Conservation (phyloP, 306 rosid genomes). For the Oemleria cerasiformis region DNA sequence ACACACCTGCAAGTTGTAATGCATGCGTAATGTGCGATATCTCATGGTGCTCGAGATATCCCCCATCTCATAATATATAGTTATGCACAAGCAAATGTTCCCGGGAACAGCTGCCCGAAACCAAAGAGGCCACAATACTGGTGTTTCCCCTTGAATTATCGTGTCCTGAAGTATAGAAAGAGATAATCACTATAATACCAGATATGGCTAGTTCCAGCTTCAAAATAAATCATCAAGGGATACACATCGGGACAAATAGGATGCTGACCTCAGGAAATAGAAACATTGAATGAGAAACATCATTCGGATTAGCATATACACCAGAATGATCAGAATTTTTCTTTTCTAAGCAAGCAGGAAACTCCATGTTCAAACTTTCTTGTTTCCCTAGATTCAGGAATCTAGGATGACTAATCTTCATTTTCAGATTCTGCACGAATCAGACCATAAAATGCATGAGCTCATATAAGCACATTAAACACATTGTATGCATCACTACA, state of each 20-base stretch:
- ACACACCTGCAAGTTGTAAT: slow-evolving; percentile 80
- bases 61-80: slow-evolving; percentile 89
- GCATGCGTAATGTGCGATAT: slow-evolving; percentile 87
- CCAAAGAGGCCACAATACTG: slow-evolving; percentile 96
- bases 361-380: slow-evolving; percentile 50
- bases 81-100: slow-evolving; percentile 60
- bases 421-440: slow-evolving; percentile 74
- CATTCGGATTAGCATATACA: slow-evolving; percentile 30
- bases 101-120: slow-evolving; percentile 93
- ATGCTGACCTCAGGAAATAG: slow-evolving; percentile 80
- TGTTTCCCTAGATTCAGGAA: slow-evolving; percentile 65
- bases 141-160: slow-evolving; percentile 54
- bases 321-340: slow-evolving; percentile 34
- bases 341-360: slow-evolving; percentile 77
- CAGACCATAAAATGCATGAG: slow-evolving; percentile 3
- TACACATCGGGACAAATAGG: slow-evolving; percentile 13
- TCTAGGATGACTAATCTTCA: slow-evolving; percentile 89
- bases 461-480: slow-evolving; percentile 7
- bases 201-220: slow-evolving; percentile 21
- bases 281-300: slow-evolving; percentile 53
- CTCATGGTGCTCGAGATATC: slow-evolving; percentile 65
- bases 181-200: slow-evolving; percentile 26
- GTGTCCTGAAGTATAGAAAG: slow-evolving; percentile 55
- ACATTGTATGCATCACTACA: slow-evolving; percentile 17
- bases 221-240: slow-evolving; percentile 20